These are phyloP conservation scores for Cytospora schulzeri DNA, from an alignment of 2,329 filamentous ascomycete genomes.

Conservation along the genomic window DNA sequence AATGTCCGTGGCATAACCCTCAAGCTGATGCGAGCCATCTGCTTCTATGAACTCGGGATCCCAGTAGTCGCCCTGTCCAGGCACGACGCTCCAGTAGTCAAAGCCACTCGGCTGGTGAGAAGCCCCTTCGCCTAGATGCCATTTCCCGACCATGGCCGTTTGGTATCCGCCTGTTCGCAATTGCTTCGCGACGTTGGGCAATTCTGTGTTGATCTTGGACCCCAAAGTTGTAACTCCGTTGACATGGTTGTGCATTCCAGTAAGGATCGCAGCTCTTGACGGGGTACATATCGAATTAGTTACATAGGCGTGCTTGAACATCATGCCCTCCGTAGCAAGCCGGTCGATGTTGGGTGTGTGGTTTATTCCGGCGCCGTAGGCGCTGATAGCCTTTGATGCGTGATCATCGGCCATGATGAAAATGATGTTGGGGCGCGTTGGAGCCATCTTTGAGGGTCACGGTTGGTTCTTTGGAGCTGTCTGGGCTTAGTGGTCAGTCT, in stretches of 20 bases:
- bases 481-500: too few species aligned
- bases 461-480: background rate
- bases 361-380: conserved; percentile 54
- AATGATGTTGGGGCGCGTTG: conserved; percentile 42
- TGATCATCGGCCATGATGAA: conserved; percentile 61
- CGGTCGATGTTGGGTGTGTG: conserved; percentile 54
- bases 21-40: conserved; percentile 34
- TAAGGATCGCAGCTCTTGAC: conserved; percentile 51
- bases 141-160: conserved; percentile 57
- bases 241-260: conserved; percentile 55
- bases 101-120: conserved; percentile 52
- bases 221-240: conserved; percentile 54
- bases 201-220: conserved; percentile 50
- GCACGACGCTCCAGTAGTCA: conserved; percentile 54
- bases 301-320: conserved; percentile 56
- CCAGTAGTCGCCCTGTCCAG: conserved; percentile 55
- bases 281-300: conserved; percentile 58
- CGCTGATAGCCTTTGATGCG: conserved; percentile 51
- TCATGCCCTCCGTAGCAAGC: conserved; percentile 51
- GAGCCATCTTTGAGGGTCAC: conserved; percentile 2
- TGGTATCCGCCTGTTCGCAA: conserved; percentile 49
- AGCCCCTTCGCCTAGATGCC: conserved; percentile 53
- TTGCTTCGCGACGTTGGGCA: conserved; percentile 55
- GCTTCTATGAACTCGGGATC: conserved; percentile 52
- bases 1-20: conserved; percentile 54